A percentile compares a stretch with the other conserved stretches of the same genome.
Evolutionary conservation across 768 basidiomycete genomes (phyloP).

Genomic region (Tremella yokohamensis): DNA sequence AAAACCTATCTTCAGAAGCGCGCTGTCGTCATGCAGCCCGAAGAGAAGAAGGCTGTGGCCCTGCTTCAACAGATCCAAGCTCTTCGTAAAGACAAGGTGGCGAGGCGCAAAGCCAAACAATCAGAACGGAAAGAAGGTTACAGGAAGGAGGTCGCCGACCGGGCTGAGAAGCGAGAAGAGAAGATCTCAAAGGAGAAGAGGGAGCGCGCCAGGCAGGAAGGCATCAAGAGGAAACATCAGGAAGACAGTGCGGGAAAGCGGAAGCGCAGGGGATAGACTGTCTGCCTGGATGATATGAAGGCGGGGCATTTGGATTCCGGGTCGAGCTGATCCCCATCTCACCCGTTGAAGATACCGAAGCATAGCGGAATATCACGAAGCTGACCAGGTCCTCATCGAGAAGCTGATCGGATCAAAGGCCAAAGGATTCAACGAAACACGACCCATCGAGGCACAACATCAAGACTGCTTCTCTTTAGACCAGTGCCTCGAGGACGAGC

Average conservation of each 20-base stretch:
- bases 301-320: background rate
- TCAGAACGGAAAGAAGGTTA: conserved; percentile 67
- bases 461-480: too few relatives aligned
- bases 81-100: conserved; percentile 80
- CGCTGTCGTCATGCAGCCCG: conserved; percentile 90
- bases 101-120: conserved; percentile 77
- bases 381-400: too few relatives aligned
- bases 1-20: conserved; percentile 91
- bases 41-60: conserved; percentile 87
- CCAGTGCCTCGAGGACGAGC: too few relatives aligned
- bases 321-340: too few relatives aligned
- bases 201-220: conserved; percentile 44
- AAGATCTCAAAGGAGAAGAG: conserved; percentile 49
- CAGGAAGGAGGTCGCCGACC: conserved; percentile 69
- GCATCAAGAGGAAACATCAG: conserved; percentile 45
- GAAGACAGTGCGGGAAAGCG: conserved; percentile 34
- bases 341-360: too few relatives aligned
- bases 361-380: too few relatives aligned
- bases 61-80: conserved; percentile 91
- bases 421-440: too few relatives aligned
- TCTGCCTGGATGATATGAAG: background rate
- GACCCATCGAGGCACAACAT: too few relatives aligned
- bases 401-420: too few relatives aligned
- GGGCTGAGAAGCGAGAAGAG: conserved; percentile 43
- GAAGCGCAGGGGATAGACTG: conserved; percentile 20